Percentiles rank a stretch among this genome's conserved stretches.
Evolutionary conservation across 179 eudicot species (phyloP).

Genomic region (Drosera spatulata): DNA sequence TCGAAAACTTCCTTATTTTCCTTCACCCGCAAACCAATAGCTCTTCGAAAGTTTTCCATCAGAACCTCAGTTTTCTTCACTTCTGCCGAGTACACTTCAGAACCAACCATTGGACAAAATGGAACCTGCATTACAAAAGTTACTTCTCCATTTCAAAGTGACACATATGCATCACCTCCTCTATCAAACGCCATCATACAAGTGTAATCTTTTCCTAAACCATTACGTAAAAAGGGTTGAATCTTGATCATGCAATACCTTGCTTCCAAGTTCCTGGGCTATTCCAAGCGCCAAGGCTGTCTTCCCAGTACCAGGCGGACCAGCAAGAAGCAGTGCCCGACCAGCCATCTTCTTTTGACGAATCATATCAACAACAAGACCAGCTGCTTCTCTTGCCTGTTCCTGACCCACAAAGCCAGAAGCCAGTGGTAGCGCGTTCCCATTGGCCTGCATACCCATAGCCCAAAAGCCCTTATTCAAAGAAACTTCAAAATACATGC

Average conservation of each 20-base stretch:
- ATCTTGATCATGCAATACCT: no score
- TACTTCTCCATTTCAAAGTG: background rate
- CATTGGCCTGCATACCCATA: no score
- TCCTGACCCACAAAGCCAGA: slow-evolving; percentile 89
- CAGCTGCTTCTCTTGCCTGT: slow-evolving; percentile 79
- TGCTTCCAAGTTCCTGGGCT: slow-evolving; percentile 87
- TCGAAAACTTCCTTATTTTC: slow-evolving; percentile 96
- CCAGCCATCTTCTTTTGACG: slow-evolving; percentile 97
- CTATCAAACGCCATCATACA: no score
- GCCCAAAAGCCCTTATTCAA: no score
- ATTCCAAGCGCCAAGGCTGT: slow-evolving; percentile 94
- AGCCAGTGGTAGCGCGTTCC: slow-evolving; percentile 32
- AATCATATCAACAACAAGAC: slow-evolving; percentile 93
- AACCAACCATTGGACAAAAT: slow-evolving; percentile 98
- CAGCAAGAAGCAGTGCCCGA: slow-evolving; percentile 73
- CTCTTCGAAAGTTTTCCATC: slow-evolving; percentile 93
- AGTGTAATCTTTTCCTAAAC: no score
- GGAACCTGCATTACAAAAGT: slow-evolving; percentile 46
- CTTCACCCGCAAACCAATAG: slow-evolving; percentile 91
- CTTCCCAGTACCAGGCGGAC: slow-evolving; percentile 92
- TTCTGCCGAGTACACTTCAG: slow-evolving; percentile 95
- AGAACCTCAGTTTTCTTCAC: slow-evolving; percentile 96
- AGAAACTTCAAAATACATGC: no score
- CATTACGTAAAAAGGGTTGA: no score
- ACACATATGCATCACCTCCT: no score